Conservation (phyloP, 441 rosid species). For the Kokia cookei region DNA sequence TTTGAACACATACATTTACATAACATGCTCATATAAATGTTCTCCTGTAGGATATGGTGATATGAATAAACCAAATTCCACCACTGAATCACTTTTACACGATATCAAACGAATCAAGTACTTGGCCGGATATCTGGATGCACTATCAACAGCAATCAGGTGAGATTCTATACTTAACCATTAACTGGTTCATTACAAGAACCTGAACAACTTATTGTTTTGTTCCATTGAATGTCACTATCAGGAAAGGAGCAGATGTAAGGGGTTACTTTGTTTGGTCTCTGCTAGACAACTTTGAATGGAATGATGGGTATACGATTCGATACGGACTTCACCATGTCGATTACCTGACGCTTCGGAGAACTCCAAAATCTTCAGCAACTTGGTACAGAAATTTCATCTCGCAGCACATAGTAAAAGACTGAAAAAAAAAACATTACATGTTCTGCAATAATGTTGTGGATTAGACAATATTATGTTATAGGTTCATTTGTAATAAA, state of each 20-base stretch:
- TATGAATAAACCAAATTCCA: slow-evolving; percentile 14
- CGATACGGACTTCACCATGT: slow-evolving; percentile 46
- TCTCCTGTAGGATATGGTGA: slow-evolving; percentile 39
- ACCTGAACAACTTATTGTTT: background rate
- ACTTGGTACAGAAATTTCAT: slow-evolving; percentile 43
- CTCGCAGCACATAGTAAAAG: slow-evolving; percentile 10
- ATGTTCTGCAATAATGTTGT: too few relatives aligned
- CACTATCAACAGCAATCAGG: slow-evolving; percentile 53
- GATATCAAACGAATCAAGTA: slow-evolving; percentile 50
- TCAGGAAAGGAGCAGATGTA: slow-evolving; percentile 56
- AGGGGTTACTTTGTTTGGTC: slow-evolving; percentile 61
- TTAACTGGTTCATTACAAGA: background rate
- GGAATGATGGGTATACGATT: slow-evolving; percentile 38
- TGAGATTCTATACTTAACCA: slow-evolving; percentile 5
- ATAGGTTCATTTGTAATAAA: too few relatives aligned
- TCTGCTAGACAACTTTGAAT: slow-evolving; percentile 51
- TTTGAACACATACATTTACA: background rate
- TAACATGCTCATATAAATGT: background rate
- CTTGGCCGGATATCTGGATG: slow-evolving; percentile 42
- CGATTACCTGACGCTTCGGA: slow-evolving; percentile 32
- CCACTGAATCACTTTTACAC: slow-evolving; percentile 20
- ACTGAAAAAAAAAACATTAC: background rate
- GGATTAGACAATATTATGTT: too few relatives aligned
- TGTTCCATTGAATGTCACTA: background rate
- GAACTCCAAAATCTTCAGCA: slow-evolving; percentile 53